Base-by-base conservation (phyloP, 371 early-diverging fungal species). In the Mucor racemosus region DNA sequence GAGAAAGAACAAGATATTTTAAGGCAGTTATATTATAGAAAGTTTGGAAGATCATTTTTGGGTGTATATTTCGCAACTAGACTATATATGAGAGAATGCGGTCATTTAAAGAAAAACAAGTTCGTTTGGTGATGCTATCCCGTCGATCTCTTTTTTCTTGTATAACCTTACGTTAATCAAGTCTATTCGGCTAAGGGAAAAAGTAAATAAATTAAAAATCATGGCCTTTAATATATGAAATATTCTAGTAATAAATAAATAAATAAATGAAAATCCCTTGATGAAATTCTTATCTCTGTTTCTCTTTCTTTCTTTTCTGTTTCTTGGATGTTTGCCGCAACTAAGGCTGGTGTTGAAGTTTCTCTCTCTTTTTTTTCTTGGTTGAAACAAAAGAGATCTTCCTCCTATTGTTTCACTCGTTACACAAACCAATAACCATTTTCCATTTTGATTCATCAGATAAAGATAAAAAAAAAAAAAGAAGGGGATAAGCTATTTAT, bases 141-240 rank as follows among this genome's bases (percentile, higher is more conserved):
- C 46, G 60, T 60, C 60, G 60, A 60, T 60, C 60, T 44, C 34
- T 60, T 60, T 60, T 60, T 60, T 60, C 26, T n/a, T 56, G 50
- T 56, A 34, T 35, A 33, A 35, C 56, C 14, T n/a, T 26, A 17
- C 8, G 15, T 15, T 35, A 9, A 31, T 54, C 54, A 33, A 35
- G 14, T 35, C 15, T 56, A 35, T 35, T 56, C 35, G 15, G 54
- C 54, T 54, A 54, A 56, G 34, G 17, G 36, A 35, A 34, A 56
- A 56, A n/a, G 5, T 15, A 34, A 34, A 36, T 34, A 56, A 56
- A 35, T 50, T 21, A 50, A 53, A 53, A 53, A 53, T 31, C 0
- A 31, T 53, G 53, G 53, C 14, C 31, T 53, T 21, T 53, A 53
- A 53, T 53, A 21, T 53, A 53, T 17, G 26, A 26, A 26, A 26